Evolutionary conservation across 768 basidiomycete species (phyloP).

Genomic region (Macrolepiota albuminosa): DNA sequence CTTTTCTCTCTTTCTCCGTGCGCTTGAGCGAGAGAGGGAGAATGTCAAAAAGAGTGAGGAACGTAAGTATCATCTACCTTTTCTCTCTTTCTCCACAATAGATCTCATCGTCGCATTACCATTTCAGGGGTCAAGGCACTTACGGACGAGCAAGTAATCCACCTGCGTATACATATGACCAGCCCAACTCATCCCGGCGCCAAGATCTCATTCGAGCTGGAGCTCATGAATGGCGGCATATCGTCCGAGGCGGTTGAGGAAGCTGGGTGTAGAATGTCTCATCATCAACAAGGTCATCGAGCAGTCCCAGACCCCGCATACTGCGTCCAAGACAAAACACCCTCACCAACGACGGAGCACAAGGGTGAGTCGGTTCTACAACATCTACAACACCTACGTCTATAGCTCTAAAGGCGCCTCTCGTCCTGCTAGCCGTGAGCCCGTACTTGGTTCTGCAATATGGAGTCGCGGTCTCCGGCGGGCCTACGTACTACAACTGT

Average conservation of each 20-base stretch:
- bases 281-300: constrained; percentile 73
- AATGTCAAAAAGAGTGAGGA: constrained; percentile 11
- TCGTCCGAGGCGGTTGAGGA: constrained; percentile 67
- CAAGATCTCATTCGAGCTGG: constrained; percentile 35
- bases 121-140: constrained; percentile 41
- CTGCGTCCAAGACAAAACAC: no score
- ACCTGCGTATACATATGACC: constrained; percentile 52
- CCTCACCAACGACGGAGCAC: constrained; percentile 20
- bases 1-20: not conserved
- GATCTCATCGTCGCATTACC: not conserved
- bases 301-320: not conserved
- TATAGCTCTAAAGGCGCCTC: constrained; percentile 34
- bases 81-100: not conserved
- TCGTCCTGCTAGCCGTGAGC: constrained; percentile 56
- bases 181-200: constrained; percentile 59
- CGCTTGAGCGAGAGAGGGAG: constrained; percentile 2
- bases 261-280: constrained; percentile 71
- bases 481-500: constrained; percentile 70
- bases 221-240: constrained; percentile 42
- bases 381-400: constrained; percentile 78
- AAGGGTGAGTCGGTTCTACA: constrained; percentile 60
- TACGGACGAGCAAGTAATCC: constrained; percentile 28
- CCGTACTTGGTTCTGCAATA: constrained; percentile 58
- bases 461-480: constrained; percentile 44
- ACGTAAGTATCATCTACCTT: constrained; percentile 3